Evolutionary conservation across 228 moss, liverwort and hornwort species (phyloP), one percentile per base, ranked within the genome.

Genomic region (Sphagnum fallax): DNA sequence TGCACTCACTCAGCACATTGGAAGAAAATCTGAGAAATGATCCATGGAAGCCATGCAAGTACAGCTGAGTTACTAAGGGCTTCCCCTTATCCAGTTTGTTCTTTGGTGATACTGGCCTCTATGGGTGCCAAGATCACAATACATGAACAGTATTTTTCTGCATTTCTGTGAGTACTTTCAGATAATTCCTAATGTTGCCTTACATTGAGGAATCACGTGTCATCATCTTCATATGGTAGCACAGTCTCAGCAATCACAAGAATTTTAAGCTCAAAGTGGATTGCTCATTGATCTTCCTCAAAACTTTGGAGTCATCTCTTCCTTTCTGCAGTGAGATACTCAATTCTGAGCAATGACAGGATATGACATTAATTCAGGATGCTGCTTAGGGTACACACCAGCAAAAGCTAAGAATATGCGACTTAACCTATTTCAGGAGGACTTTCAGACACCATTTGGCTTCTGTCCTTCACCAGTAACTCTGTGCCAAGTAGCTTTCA

Each of bases 231-330:
- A 57, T 75, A 84, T 0, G 88, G 88, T 47, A 93, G 87, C 12
- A 93, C 77, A 7, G 79, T 93, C 79, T 97, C 93, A 49, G 82
- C 83, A 61, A 91, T 90, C 16, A 93, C 88, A 18, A 97, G 65
- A 10, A 85, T 87, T 51, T 89, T 88, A 47, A 97, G 76, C 72
- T 97, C 93, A 93, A 52, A 0, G 88, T 93, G 51, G 93, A 79
- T 13, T 75, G 72, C 4, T 84, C 84, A 18, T 84, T 90, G 7
- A 93, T 88, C 6, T 71, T 88, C 65, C 80, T 82, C 11, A 97
- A 80, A 67, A 88, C 61, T 4, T 78, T 80, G 72, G 73, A 87
- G 64, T 92, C 92, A 62, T 71, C 77, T 16, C 32, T 32, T 32
- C 32, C 32, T 81, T 78, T 78, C 95, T 95, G 57, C 6, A 48